Base-by-base conservation (phyloP, 108 stramenopile genomes). In the Nitzschia palea region DNA sequence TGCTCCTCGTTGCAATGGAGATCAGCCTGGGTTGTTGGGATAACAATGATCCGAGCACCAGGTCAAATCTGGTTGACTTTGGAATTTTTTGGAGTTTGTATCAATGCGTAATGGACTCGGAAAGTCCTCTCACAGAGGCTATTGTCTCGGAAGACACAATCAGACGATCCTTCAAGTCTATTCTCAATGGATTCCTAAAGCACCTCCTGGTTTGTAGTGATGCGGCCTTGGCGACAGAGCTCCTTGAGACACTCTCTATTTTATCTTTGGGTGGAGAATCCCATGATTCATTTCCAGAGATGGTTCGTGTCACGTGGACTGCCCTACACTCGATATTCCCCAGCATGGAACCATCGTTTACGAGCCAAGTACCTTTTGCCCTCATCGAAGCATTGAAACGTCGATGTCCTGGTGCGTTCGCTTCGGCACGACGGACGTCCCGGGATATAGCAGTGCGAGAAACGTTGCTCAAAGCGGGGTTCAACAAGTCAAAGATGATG, bases 201-300 rank as follows among this genome's bases (percentile, higher is more conserved):
- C 62, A 57, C 26, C 36, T 63, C n/a, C 5, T 3, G 27, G 47
- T 33, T 9, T 53, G 62, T 23, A 29, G 33, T 23, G 42, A 63
- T 57, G 18, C 23, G 34, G 18, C 32, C 18, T 47, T 72, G 44
- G 52, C 62, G 17, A 52, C 31, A 5, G 61, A 63, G 26, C 44
- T 72, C 1, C 31, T 72, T 53, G 71, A 72, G 47, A 57, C 55
- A 18, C 34, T 72, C 4, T 72, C 71, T 5, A 36, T 72, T 8
- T 54, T 72, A 18, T 34, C 62, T 15, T 37, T 56, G 33, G 6
- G 33, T 50, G 45, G 57, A 27, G 27, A 40, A 28, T 8, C 10
- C 12, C 37, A 18, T 44, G 17, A 40, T 12, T 50, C 29, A 27
- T 34, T 72, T 35, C 4, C 50, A 23, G 50, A 44, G 20, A 53